Percentiles rank a stretch among this genome's conserved stretches.
These are phyloP conservation scores for Neurospora pannonica DNA, from an alignment of 495 filamentous ascomycete genomes.

Conservation along the genomic window DNA sequence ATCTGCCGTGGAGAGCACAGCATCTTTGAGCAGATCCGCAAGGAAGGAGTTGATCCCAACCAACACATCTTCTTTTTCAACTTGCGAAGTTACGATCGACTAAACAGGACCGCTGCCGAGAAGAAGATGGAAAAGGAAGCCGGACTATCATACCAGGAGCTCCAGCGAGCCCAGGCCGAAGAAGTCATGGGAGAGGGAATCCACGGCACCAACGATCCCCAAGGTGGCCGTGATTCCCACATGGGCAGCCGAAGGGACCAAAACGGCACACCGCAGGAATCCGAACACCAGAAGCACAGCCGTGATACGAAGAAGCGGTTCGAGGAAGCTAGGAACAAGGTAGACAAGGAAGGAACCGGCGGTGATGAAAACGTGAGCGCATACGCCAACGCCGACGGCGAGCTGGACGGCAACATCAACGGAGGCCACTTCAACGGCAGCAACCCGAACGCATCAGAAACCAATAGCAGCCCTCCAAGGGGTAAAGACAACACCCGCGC, in stretches of 20 bases:
- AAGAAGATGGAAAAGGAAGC: slow-evolving; percentile 64
- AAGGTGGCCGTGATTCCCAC: slow-evolving; percentile 29
- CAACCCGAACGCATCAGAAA: slow-evolving; percentile 5
- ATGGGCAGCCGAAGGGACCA: slow-evolving; percentile 35
- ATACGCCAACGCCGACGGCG: slow-evolving; percentile 6
- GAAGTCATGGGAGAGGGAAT: slow-evolving; percentile 74
- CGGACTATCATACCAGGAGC: slow-evolving; percentile 72
- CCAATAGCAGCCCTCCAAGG: slow-evolving; percentile 27
- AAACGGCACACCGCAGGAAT: slow-evolving; percentile 4
- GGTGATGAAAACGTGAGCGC: not conserved
- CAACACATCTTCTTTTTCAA: slow-evolving; percentile 89
- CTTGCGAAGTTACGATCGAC: slow-evolving; percentile 76
- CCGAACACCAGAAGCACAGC: slow-evolving; percentile 8
- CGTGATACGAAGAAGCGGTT: slow-evolving; percentile 21
- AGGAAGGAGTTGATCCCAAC: slow-evolving; percentile 69
- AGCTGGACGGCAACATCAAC: slow-evolving; percentile 47
- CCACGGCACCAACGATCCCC: slow-evolving; percentile 44
- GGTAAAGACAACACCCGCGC: not conserved
- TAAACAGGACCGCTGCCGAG: slow-evolving; percentile 68
- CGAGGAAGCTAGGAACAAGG: not conserved
- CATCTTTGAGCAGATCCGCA: slow-evolving; percentile 69
- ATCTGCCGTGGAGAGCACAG: slow-evolving; percentile 86
- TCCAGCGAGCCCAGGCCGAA: slow-evolving; percentile 77
- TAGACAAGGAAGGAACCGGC: not conserved
- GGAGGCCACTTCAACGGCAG: slow-evolving; percentile 35